Evolutionary conservation across 2,329 filamentous ascomycete genomes (phyloP), one percentile per base, ranked within the genome.

Genomic region (Cladosporium sphaerospermum): DNA sequence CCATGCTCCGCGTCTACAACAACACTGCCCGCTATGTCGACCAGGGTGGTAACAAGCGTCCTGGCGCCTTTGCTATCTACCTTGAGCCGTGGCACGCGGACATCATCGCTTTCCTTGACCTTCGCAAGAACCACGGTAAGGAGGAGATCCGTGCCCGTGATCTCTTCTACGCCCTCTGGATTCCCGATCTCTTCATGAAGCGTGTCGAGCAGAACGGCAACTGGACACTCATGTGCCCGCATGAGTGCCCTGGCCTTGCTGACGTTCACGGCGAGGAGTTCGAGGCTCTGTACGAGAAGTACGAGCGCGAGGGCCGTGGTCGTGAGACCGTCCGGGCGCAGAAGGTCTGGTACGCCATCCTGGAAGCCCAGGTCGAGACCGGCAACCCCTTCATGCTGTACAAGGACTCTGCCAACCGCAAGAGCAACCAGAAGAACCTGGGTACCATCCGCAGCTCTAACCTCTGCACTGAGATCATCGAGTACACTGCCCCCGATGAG

Each of bases 341-440:
- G 80, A 99, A 99, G 81, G 85, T 99, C 54, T 99, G 93, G 93
- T 97, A 97, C 70, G 90, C 92, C 61, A 96, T 99, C 61, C 82
- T 99, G 45, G 93, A 99, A 76, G 89, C 93, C 46, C 93, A 99
- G 78, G 97, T 92, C 33, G 93, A 99, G 83, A 99, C 93, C 43
- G 93, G 93, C 64, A 97, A 95, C 75, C 93, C 93, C 45, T 99
- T 96, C 77, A 99, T 99, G 89, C 85, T 97, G 56, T 99, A 99
- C 85, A 99, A 99, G 81, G 93, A 99, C 75, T 82, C 85, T 67
- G 92, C 88, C 83, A 99, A 99, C 83, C 84, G 84, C 72, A 99
- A 99, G 86, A 96, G 91, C 80, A 99, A 99, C 82, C 93, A 99
- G 78, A 97, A 99, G 86, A 99, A 99, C 75, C 81, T 99, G 32